Base-by-base conservation (phyloP, 768 basidiomycete genomes). In the Tephrocybe sp. region DNA sequence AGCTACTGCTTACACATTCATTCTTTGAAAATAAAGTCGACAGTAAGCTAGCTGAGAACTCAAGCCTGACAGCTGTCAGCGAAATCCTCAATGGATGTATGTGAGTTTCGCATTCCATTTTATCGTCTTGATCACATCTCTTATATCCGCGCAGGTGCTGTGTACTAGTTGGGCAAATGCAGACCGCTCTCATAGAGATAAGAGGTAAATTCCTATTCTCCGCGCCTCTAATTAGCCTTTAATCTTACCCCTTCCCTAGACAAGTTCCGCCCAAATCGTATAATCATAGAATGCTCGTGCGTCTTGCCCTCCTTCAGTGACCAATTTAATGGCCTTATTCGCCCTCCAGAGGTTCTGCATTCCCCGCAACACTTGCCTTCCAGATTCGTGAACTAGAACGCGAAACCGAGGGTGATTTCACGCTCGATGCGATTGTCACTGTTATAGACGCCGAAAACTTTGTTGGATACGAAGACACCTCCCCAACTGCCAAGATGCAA, bases 11-110 rank as follows among this genome's bases (percentile, higher is more conserved):
- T 20, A n/a, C n/a, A n/a, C n/a, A 13, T 39, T n/a, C 12, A 2
- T 35, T 34, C 26, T 26, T 26, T 7, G 7, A 19, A 23, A 19
- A 44, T 16, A 4, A 52, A 89, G 94, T 98, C 43, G 94, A 98
- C 63, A 94, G 92, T 58, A 84, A 95, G 57, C 80, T 98, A 13
- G 93, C 92, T 12, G 78, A 84, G 52, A 86, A 94, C 61, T 91
- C 88, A 1, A 86, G 83, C 45, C 70, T 98, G 38, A 71, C 90
- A 14, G 92, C 89, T 1, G 93, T 98, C 50, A 91, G 85, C 60
- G 94, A 98, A 68, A 97, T 98, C 46, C 68, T 94, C 56, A 97
- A 96, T 67, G 94, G 93, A n/a, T 97, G 93, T 78, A 83, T 96
- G 93, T 94, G 59, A 68, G 84, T 66, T 61, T 55, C 16, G 39